phyloP scores from a whole-genome alignment of 768 basidiomycete species.

The Leccinum broughii region DNA sequence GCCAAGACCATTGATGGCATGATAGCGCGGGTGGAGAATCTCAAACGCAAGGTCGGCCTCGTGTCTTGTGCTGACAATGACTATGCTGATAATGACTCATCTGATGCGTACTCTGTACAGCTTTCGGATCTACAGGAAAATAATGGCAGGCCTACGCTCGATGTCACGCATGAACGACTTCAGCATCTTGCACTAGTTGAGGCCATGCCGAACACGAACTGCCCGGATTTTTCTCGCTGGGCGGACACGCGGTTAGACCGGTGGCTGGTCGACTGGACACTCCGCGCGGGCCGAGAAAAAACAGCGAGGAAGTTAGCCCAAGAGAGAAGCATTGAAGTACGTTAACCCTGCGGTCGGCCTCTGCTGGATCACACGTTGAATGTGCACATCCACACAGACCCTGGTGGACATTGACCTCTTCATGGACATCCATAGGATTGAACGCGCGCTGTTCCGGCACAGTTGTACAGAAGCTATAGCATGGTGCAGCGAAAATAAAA shows the following conservation, averaged over 20 bases:
- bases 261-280: conserved; percentile 92
- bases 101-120: conserved; percentile 31
- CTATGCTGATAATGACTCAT: conserved; percentile 15
- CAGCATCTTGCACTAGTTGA: conserved; percentile 70
- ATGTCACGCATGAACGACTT: conserved; percentile 72
- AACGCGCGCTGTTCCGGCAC: conserved; percentile 69
- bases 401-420: conserved; percentile 92
- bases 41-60: conserved; percentile 82
- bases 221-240: conserved; percentile 71
- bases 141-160: conserved; percentile 56
- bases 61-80: conserved; percentile 15
- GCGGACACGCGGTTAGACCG: conserved; percentile 78
- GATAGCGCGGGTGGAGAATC: conserved; percentile 71
- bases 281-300: conserved; percentile 74
- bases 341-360: conserved; percentile 29
- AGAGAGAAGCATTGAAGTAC: conserved; percentile 78
- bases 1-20: conserved; percentile 68
- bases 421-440: conserved; percentile 84
- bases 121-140: conserved; percentile 51
- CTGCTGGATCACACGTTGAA: conserved; percentile 20
- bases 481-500: conserved; percentile 97
- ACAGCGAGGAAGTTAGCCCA: conserved; percentile 77
- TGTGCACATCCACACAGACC: conserved; percentile 45
- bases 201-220: conserved; percentile 48
- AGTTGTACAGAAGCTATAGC: conserved; percentile 87